Evolutionary conservation across 495 filamentous ascomycete species (phyloP), one percentile per base, ranked within the genome.

Genomic region (Penicillium riverlandense): DNA sequence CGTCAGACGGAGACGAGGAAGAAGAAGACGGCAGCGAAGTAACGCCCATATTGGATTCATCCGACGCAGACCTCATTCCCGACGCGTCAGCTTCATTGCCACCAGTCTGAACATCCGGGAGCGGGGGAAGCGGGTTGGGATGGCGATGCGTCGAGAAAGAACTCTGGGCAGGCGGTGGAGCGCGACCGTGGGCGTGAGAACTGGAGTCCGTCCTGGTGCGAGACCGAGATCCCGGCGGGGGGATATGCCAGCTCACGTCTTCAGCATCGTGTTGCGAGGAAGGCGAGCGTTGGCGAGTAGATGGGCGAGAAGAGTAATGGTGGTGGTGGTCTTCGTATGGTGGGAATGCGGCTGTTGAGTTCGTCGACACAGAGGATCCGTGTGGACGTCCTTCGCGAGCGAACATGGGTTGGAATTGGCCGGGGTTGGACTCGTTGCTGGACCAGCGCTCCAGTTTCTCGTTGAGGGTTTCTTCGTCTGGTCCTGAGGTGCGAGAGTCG

Each of bases 401-500:
- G 38, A 54, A 57, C 30, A 52, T 40, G 13, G 52, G 50, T 14
- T 52, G 47, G 7, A 44, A 37, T 37, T 62, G 56, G 35, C 47
- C 44, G 15, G 41, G 12, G 11, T 55, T 51, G 8, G 64, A 64
- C 27, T 63, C 59, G 43, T 41, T 43, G 42, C 54, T 61, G 8
- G 54, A 58, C 54, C 54, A 58, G 11, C 62, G 58, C 2, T 59
- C 59, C 7, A 66, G 40, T 32, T 63, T 68, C 37, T 65, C 65
- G 30, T 61, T 55, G 8, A 52, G 40, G n/a, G 43, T 41, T 32
- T 66, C 62, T 38, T 64, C 56, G 29, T 51, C 48, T 10, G 44
- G 36, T 7, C 51, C 45, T 0, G 45, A 15, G 11, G 42, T 40
- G 7, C 59, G 58, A 8, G 65, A 63, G 40, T 90, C 86, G 11